Base-by-base conservation (phyloP, 2,329 filamentous ascomycete species). In the Madurella mycetomatis region DNA sequence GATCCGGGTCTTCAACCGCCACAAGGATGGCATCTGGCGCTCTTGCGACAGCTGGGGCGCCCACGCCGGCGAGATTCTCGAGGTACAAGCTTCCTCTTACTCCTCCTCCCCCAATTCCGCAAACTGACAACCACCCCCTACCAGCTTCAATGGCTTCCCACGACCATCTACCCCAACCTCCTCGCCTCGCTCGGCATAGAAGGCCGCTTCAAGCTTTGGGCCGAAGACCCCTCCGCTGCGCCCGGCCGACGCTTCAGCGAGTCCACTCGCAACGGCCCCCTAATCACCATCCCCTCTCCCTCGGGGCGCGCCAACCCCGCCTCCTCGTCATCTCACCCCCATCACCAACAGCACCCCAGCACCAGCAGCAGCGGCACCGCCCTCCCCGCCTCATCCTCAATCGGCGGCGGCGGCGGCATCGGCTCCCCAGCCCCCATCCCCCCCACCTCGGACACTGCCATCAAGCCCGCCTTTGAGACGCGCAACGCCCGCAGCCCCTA, bases 131-230 rank as follows among this genome's bases (percentile, higher is more conserved):
- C 58, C 59, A 55, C 39, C 9, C 45, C 47, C 66, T 15, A 17
- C 32, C 11, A 92, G 89, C 85, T 95, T 51, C 90, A 94, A 78
- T 97, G 92, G 92, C 88, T 95, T 54, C 90, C 91, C 1, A 88
- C 91, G 0, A 92, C 89, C 59, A 85, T 94, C 56, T 94, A 94
- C 62, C 90, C 83, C 39, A 85, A 94, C 67, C 83, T 95, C 64
- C 77, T 97, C 62, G 92, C 87, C 53, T 95, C 88, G 51, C 87
- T 96, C 56, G 90, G 89, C 59, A 88, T 92, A 65, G 92, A 96
- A 65, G 90, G 92, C 65, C 86, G 86, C 69, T 90, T 95, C 76
- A 90, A 91, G 68, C 79, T 97, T 60, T 97, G 92, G 92, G 86
- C 88, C 57, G 92, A 96, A 73, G 90, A 96, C 71, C 85, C 88